Evolutionary conservation across 2,329 filamentous ascomycete species (phyloP).

Genomic region (Penicillium concentricum): DNA sequence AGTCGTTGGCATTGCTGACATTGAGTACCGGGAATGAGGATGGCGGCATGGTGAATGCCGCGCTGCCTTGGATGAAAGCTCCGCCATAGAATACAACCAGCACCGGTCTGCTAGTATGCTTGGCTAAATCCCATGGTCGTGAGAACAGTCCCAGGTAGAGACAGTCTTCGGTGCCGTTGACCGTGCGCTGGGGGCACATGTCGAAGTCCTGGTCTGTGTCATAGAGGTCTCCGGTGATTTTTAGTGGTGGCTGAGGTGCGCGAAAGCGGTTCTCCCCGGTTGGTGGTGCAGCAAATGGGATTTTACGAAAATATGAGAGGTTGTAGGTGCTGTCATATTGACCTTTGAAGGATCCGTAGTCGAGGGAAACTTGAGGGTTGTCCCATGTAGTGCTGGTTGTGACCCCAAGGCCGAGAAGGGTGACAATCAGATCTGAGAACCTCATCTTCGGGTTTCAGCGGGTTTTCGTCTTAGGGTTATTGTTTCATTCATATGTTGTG

Average conservation of each 20-base stretch:
- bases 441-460: neutral
- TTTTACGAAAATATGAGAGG: constrained; percentile 60
- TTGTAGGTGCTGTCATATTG: constrained; percentile 54
- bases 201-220: constrained; percentile 56
- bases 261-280: constrained; percentile 59
- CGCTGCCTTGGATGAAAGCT: constrained; percentile 59
- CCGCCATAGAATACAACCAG: constrained; percentile 63
- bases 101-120: constrained; percentile 51
- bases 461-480: neutral
- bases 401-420: constrained; percentile 6
- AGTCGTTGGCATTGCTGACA: constrained; percentile 51
- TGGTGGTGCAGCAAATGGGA: constrained; percentile 62
- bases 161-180: constrained; percentile 60
- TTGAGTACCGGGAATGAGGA: constrained; percentile 59
- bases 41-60: constrained; percentile 56
- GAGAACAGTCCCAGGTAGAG: constrained; percentile 61
- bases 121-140: constrained; percentile 51
- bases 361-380: constrained; percentile 42
- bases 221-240: constrained; percentile 50
- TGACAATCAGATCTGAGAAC: constrained; percentile 1
- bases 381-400: constrained; percentile 17
- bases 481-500: neutral
- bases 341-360: constrained; percentile 55
- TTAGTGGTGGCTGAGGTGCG: constrained; percentile 56
- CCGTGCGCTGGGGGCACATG: constrained; percentile 59